Evolutionary conservation across 2,329 filamentous ascomycete genomes (phyloP).

Genomic region (Aplosporella prunicola): DNA sequence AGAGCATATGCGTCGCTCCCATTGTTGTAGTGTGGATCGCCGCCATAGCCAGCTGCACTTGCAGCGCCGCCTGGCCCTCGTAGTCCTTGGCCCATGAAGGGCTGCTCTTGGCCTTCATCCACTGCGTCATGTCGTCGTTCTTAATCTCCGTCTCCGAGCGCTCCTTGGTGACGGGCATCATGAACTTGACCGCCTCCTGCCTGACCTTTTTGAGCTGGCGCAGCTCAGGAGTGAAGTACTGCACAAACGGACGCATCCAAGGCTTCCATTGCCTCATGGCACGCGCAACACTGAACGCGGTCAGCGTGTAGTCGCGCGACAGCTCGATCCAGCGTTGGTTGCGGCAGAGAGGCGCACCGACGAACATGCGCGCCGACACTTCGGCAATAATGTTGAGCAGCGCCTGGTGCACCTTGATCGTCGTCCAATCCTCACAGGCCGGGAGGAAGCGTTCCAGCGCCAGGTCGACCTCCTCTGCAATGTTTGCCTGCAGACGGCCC

Average conservation of each 20-base stretch:
- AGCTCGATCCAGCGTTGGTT: constrained; percentile 37
- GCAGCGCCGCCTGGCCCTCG: constrained; percentile 3
- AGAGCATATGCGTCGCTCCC: constrained; percentile 13
- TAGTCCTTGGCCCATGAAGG: constrained; percentile 11
- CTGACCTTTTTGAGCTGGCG: constrained; percentile 9
- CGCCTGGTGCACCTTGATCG: constrained; percentile 26
- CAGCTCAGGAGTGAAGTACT: constrained; percentile 6
- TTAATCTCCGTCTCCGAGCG: constrained; percentile 1
- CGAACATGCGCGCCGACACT: constrained; percentile 39
- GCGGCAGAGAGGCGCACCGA: constrained; percentile 40
- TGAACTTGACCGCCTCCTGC: constrained; percentile 10
- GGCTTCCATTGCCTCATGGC: constrained; percentile 10
- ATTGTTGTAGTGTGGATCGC: constrained; percentile 18
- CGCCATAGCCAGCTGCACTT: constrained; percentile 12
- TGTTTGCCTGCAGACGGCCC: constrained; percentile 20
- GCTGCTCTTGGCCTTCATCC: constrained; percentile 7
- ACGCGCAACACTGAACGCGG: constrained; percentile 8
- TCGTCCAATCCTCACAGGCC: constrained; percentile 31
- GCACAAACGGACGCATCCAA: constrained; percentile 7
- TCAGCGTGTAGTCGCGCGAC: constrained; percentile 38
- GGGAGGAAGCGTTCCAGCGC: constrained; percentile 21
- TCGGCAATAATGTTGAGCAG: constrained; percentile 39
- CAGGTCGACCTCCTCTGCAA: constrained; percentile 23
- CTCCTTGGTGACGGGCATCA: constrained; percentile 10
- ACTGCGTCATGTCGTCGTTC: constrained; percentile 4